phyloP scores from a whole-genome alignment of 108 stramenopile genomes.

The Fragilariopsis cylindrus region DNA sequence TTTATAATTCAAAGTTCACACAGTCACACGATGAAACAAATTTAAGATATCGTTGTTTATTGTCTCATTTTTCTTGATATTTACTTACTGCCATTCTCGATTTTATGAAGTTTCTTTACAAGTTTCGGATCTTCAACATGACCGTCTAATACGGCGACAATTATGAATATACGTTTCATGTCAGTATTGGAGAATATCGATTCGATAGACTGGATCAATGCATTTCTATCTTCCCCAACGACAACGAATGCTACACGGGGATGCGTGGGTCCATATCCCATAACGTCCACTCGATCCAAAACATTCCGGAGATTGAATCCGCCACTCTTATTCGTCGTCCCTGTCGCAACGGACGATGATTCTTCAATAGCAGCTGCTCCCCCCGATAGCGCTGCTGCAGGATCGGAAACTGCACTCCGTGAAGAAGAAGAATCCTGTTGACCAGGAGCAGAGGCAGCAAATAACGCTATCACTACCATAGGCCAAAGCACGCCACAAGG shows the following conservation, averaged over 20 bases:
- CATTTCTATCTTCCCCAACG: constrained; percentile 36
- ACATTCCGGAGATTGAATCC: constrained; percentile 39
- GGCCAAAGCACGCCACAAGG: constrained; percentile 59
- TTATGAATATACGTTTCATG: constrained; percentile 71
- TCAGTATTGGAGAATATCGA: constrained; percentile 53
- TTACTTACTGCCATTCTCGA: constrained; percentile 40
- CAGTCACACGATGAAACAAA: too few relatives aligned
- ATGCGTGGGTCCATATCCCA: constrained; percentile 79
- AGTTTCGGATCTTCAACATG: constrained; percentile 8
- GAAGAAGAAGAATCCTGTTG: background rate
- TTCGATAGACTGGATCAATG: constrained; percentile 36
- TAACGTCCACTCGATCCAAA: constrained; percentile 67
- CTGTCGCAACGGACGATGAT: background rate
- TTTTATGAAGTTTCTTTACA: constrained; percentile 29
- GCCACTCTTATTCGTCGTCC: background rate
- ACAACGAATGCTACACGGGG: constrained; percentile 73
- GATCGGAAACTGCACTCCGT: background rate
- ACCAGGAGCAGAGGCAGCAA: constrained; percentile 30
- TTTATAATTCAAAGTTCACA: too few relatives aligned
- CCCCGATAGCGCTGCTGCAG: background rate
- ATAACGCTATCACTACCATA: constrained; percentile 43
- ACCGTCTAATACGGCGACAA: constrained; percentile 66
- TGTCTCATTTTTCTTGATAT: background rate
- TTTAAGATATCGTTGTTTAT: constrained; percentile 1
- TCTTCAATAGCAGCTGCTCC: background rate